Evolutionary conservation across 768 basidiomycete genomes (phyloP), one percentile per base, ranked within the genome.

Genomic region (Steccherinum ochraceum): DNA sequence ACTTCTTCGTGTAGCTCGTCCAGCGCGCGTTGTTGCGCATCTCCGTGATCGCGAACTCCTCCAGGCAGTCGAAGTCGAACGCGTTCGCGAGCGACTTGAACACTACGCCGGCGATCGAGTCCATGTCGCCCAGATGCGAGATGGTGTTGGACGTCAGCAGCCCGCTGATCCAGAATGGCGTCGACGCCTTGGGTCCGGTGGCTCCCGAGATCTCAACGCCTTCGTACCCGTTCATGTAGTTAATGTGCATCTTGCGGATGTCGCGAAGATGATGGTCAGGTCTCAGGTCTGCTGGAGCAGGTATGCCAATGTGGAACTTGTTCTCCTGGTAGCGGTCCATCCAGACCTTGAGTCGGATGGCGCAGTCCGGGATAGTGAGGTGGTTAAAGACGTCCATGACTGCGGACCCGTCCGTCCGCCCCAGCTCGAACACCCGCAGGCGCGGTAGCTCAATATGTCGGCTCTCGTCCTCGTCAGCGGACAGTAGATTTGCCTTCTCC

Each of bases 41-140:
- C 55, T 64, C 63, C 44, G 55, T 42, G 43, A 64, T 55, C 11
- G 54, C 51, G 53, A 64, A 61, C 55, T 62, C 61, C 56, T 62
- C 61, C 46, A 64, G 47, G 40, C 41, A 35, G 7, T 43, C 40
- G n/a, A 61, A 45, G 51, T 62, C 58, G 19, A 64, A 58, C 52
- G 61, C 55, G 21, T 48, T 43, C 35, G 52, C 54, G 40, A 61
- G 48, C 4, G 52, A 54, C 44, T 52, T 54, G 46, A 64, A 50
- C 26, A 64, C 51, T 11, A 49, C 55, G 46, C 55, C 58, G 20
- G 61, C 58, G 23, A 58, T 54, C 7, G 57, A 52, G 19, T 58
- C 56, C 58, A 64, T 64, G 56, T 64, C 63, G 4, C 62, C 61
- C 27, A 61, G 48, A 40, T 61, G 52, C 12, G 47, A 53, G 2